Evolutionary conservation across 73 alveolate species (phyloP).

Genomic region (Tetrahymena malaccensis): DNA sequence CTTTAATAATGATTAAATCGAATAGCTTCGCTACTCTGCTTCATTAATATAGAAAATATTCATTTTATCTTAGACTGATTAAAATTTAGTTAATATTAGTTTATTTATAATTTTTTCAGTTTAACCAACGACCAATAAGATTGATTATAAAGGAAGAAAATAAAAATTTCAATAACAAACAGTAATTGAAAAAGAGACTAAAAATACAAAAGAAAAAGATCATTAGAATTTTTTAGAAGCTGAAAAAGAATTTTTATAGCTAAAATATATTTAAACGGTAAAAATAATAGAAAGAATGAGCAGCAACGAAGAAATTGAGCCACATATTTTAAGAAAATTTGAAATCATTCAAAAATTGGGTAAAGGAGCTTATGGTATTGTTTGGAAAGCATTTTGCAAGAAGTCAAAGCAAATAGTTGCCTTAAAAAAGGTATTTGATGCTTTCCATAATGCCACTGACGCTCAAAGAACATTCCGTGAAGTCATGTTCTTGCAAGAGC

Average conservation of each 20-base stretch:
- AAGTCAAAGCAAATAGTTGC: conserved; percentile 66
- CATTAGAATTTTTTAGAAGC: not conserved
- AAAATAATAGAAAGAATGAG: not conserved
- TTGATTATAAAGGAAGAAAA: not conserved
- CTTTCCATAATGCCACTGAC: conserved; percentile 83
- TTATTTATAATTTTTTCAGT: not conserved
- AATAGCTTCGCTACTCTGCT: not conserved
- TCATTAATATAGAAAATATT: not conserved
- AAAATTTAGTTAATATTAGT: not conserved
- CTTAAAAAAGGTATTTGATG: conserved; percentile 79
- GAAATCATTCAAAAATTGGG: conserved; percentile 78
- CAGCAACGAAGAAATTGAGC: conserved; percentile 65
- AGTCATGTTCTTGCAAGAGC: conserved; percentile 67
- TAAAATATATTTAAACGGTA: not conserved
- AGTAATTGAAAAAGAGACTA: not conserved
- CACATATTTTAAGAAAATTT: conserved; percentile 67
- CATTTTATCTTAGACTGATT: not conserved
- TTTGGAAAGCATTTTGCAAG: conserved; percentile 86
- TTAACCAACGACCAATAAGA: not conserved
- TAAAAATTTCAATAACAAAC: not conserved
- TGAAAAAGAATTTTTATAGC: not conserved
- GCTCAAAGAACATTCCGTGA: conserved; percentile 89
- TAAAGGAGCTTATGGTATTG: conserved; percentile 90
- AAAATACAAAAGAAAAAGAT: not conserved
- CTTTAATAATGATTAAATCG: not conserved